These are phyloP conservation scores for Microsporum audouinii DNA, from an alignment of 2,329 filamentous ascomycete genomes.

Conservation along the genomic window DNA sequence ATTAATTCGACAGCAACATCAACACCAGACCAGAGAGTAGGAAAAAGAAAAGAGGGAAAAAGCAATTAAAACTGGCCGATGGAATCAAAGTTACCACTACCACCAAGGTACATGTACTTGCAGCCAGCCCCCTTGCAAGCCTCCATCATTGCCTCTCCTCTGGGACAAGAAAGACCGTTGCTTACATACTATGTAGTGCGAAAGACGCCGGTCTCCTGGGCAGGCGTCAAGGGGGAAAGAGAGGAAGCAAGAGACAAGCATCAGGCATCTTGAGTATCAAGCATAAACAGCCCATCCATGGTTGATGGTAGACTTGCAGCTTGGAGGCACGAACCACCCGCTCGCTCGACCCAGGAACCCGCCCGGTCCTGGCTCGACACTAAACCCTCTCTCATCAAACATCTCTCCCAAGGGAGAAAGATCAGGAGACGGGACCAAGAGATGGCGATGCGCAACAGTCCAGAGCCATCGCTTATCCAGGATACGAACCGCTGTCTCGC, in stretches of 20 bases:
- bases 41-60: background rate
- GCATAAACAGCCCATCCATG: background rate
- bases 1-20: background rate
- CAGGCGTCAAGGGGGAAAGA: background rate
- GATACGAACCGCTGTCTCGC: background rate
- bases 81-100: background rate
- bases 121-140: background rate
- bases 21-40: background rate
- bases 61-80: background rate
- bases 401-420: background rate
- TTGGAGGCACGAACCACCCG: constrained; percentile 1
- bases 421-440: background rate
- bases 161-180: background rate
- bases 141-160: background rate
- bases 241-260: background rate
- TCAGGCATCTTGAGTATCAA: constrained; percentile 1
- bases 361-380: background rate
- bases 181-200: background rate
- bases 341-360: background rate
- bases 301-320: background rate
- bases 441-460: background rate
- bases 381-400: background rate
- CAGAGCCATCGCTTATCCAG: constrained; percentile 1
- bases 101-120: constrained; percentile 2
- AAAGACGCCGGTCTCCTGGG: background rate